phyloP scores from a whole-genome alignment of 805 yeast genomes.

The Candida piceae region DNA sequence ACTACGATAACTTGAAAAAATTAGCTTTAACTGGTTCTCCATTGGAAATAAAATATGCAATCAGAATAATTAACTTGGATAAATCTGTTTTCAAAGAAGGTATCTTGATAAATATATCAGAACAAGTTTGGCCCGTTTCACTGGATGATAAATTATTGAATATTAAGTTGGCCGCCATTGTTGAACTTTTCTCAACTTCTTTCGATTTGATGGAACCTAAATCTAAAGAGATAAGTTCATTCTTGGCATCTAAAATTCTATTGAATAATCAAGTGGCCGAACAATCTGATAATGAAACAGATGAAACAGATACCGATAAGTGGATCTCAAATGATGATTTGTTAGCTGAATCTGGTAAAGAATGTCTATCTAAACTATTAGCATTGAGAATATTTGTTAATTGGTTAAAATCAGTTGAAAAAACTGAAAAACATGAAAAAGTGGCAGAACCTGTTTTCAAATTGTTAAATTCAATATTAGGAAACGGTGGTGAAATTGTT shows the following conservation, averaged over 20 bases:
- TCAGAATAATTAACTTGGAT: constrained; percentile 42
- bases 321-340: constrained; percentile 27
- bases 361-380: constrained; percentile 25
- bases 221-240: constrained; percentile 53
- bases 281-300: constrained; percentile 42
- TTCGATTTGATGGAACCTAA: constrained; percentile 43
- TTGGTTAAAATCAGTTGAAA: constrained; percentile 36
- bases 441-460: constrained; percentile 62
- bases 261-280: constrained; percentile 40
- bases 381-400: constrained; percentile 56
- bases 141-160: constrained; percentile 35
- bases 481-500: constrained; percentile 75
- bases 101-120: constrained; percentile 35
- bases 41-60: constrained; percentile 58
- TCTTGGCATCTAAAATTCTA: constrained; percentile 57
- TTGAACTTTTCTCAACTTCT: constrained; percentile 50
- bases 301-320: constrained; percentile 28
- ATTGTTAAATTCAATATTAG: constrained; percentile 58
- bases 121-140: constrained; percentile 47
- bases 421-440: constrained; percentile 35
- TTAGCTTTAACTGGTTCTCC: constrained; percentile 52
- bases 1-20: constrained; percentile 39
- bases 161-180: constrained; percentile 53
- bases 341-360: constrained; percentile 5
- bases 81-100: constrained; percentile 5